Evolutionary conservation across 345 rosid species (phyloP).

Genomic region (Noccaea bulbosa): DNA sequence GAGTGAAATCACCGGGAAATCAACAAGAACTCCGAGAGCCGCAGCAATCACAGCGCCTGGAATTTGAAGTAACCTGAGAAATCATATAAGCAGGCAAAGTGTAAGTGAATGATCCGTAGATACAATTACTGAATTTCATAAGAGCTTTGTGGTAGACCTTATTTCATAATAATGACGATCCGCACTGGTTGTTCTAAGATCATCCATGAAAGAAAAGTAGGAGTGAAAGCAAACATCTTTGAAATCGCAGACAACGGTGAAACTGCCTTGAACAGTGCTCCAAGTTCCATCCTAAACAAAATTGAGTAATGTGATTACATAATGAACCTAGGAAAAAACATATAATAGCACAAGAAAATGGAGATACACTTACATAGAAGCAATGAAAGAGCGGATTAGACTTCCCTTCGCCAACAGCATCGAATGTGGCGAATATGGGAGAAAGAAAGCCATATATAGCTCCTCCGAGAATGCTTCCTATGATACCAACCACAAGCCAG

Average conservation of each 20-base stretch:
- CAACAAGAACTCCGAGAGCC: slow-evolving; percentile 66
- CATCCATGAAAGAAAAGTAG: slow-evolving; percentile 76
- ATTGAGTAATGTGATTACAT: not conserved
- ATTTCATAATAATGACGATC: slow-evolving; percentile 78
- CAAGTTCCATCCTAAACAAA: slow-evolving; percentile 83
- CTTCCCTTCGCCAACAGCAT: slow-evolving; percentile 94
- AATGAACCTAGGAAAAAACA: not conserved
- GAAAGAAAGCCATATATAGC: slow-evolving; percentile 74
- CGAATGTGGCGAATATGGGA: slow-evolving; percentile 90
- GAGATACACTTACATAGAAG: slow-evolving; percentile 62
- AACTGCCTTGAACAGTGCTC: slow-evolving; percentile 64
- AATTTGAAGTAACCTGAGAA: slow-evolving; percentile 68
- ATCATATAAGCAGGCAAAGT: not conserved
- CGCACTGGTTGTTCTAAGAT: slow-evolving; percentile 53
- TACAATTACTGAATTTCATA: not conserved
- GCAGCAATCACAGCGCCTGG: slow-evolving; percentile 70
- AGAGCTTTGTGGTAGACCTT: slow-evolving; percentile 52
- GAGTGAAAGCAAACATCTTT: slow-evolving; percentile 76
- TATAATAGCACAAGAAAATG: not conserved
- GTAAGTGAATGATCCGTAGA: not conserved
- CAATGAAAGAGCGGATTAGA: slow-evolving; percentile 62
- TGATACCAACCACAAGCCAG: slow-evolving; percentile 65
- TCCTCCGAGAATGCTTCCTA: slow-evolving; percentile 74
- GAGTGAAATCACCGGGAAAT: slow-evolving; percentile 71
- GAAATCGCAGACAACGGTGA: slow-evolving; percentile 74